phyloP scores from a whole-genome alignment of 805 yeast genomes.

The Ogataea sp. region DNA sequence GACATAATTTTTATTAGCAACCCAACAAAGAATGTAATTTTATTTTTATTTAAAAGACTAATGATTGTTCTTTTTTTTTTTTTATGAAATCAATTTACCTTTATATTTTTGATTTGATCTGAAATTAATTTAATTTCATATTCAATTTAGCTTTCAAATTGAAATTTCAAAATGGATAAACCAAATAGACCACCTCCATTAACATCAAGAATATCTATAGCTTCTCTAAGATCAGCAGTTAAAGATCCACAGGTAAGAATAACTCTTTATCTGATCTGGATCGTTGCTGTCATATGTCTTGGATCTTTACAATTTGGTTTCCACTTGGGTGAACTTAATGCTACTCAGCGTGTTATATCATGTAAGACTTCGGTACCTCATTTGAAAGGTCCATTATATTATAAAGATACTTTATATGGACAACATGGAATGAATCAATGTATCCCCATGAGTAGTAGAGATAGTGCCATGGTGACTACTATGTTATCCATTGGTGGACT shows the following conservation, averaged over 20 bases:
- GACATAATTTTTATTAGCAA: too few relatives aligned
- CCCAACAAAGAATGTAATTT: too few relatives aligned
- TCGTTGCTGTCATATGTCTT: constrained; percentile 47
- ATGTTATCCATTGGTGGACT: constrained; percentile 73
- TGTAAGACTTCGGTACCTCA: constrained; percentile 33
- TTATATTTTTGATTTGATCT: too few relatives aligned
- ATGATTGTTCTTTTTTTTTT: too few relatives aligned
- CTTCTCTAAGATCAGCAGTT: not conserved
- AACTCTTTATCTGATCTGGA: not conserved
- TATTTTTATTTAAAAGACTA: too few relatives aligned
- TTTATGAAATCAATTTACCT: too few relatives aligned
- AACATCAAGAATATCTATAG: not conserved
- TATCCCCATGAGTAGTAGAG: constrained; percentile 43
- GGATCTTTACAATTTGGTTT: constrained; percentile 83
- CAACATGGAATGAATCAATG: constrained; percentile 30
- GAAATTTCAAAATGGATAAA: too few relatives aligned
- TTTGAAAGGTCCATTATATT: constrained; percentile 15
- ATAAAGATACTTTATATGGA: constrained; percentile 32
- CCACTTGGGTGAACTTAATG: constrained; percentile 82
- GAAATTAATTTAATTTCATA: too few relatives aligned
- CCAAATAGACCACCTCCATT: not conserved
- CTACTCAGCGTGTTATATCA: constrained; percentile 56
- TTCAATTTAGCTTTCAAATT: too few relatives aligned
- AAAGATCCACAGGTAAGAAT: not conserved
- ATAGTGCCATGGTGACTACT: constrained; percentile 59